Evolutionary conservation across 495 filamentous ascomycete species (phyloP), one percentile per base, ranked within the genome.

Genomic region (Penicillium fimorum): DNA sequence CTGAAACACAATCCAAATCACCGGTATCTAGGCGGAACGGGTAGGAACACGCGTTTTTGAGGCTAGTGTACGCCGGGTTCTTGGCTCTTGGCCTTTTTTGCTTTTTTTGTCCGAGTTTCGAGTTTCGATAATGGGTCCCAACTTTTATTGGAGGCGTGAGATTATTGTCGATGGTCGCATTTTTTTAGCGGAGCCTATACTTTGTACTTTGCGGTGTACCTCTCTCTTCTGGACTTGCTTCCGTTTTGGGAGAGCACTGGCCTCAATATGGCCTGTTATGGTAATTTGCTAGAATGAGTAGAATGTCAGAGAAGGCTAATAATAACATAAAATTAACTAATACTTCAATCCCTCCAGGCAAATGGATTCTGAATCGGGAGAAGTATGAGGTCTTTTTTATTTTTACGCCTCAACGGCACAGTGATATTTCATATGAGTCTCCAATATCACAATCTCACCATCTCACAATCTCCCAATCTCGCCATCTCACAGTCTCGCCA

Each of bases 1-100:
- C 72, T 75, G 72, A 75, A 75, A 75, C 72, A 66, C 50, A 45
- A 40, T 61, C 58, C 49, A 46, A 50, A 56, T 53, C 51, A 40
- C 56, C 30, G 24, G 47, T 45, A 54, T 29, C 42, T 37, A 9
- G 33, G 32, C 47, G 17, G 33, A 27, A 35, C n/a, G 37, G 38
- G 37, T 45, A 56, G 49, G 63, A 59, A 66, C 63, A 64, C 63
- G 61, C 63, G 63, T 66, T 66, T 60, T 64, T 54, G 41, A 17
- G 55, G 42, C 63, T 64, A 64, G 57, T 52, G 35, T 18, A 29
- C 49, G 22, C 60, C 60, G 49, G 47, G 42, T 55, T 27, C 56
- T 63, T 63, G 60, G 60, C 52, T 54, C 20, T n/a, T 41, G 4
- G 5, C 13, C 30, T 13, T 47, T 47, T 47, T 47, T 25, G 18